Conservation (phyloP, 495 filamentous ascomycete species). For the Chaetomidium leptoderma region DNA sequence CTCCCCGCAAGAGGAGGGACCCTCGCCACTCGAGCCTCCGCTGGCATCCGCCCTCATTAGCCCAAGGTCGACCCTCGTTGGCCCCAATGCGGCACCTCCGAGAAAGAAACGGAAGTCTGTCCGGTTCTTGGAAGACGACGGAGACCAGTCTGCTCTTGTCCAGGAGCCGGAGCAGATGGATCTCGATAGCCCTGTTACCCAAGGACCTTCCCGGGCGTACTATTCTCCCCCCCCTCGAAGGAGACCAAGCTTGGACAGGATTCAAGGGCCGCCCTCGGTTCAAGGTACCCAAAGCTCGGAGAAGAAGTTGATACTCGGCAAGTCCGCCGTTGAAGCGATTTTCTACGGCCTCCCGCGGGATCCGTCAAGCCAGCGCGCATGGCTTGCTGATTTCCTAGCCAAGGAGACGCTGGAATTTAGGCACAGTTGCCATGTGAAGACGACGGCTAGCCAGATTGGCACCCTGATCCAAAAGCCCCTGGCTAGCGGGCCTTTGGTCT, state of each 20-base stretch:
- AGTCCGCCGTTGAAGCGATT: conserved; percentile 22
- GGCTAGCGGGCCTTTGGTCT: conserved; percentile 20
- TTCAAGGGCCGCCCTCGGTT: too few species aligned
- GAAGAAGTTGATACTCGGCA: conserved; percentile 31
- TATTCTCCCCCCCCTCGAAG: conserved; percentile 18
- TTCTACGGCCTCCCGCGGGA: conserved; percentile 35
- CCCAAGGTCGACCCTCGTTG: background rate
- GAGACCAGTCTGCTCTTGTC: conserved; percentile 17
- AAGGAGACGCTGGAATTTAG: conserved; percentile 31
- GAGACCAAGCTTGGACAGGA: background rate
- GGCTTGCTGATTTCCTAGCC: conserved; percentile 36
- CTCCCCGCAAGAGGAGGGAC: background rate
- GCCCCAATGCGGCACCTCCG: background rate
- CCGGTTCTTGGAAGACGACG: conserved; percentile 33
- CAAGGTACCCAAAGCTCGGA: conserved; percentile 22
- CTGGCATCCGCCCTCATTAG: background rate
- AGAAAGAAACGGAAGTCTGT: conserved; percentile 39
- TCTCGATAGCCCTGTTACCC: conserved; percentile 4
- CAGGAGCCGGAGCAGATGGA: conserved; percentile 30
- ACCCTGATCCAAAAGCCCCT: conserved; percentile 10
- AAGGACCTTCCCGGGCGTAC: background rate
- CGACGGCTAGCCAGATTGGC: conserved; percentile 18
- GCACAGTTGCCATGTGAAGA: conserved; percentile 30
- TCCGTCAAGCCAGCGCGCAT: conserved; percentile 14
- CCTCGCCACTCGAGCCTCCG: background rate